phyloP scores from a whole-genome alignment of 169 alveolate species.

The Blepharisma undulans region DNA sequence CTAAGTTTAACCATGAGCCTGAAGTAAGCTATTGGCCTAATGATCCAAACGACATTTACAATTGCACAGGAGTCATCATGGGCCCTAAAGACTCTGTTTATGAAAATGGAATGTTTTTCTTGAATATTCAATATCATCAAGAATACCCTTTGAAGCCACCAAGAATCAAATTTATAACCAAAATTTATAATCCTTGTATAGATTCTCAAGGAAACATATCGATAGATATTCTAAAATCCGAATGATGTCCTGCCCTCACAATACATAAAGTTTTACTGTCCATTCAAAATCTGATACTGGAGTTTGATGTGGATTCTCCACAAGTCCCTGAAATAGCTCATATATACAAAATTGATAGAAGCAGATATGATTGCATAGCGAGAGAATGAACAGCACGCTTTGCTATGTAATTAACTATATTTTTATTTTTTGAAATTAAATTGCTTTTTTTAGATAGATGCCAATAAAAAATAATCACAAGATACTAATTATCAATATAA shows the following conservation, averaged over 20 bases:
- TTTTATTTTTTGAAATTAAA: no score
- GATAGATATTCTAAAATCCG: slow-evolving; percentile 96
- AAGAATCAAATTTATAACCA: slow-evolving; percentile 38
- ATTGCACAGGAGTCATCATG: slow-evolving; percentile 18
- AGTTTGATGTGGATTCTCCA: slow-evolving; percentile 92
- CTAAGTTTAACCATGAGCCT: no score
- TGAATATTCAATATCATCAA: slow-evolving; percentile 38
- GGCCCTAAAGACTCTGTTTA: slow-evolving; percentile 43
- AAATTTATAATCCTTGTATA: slow-evolving; percentile 47
- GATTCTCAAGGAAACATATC: slow-evolving; percentile 94
- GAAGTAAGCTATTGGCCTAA: background rate
- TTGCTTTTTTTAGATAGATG: no score
- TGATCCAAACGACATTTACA: background rate
- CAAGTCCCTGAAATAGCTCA: slow-evolving; percentile 99
- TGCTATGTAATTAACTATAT: slow-evolving; percentile 86
- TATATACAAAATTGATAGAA: slow-evolving; percentile 92
- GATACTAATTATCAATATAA: no score
- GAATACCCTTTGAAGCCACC: slow-evolving; percentile 59
- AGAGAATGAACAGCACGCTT: slow-evolving; percentile 98
- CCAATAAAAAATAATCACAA: no score
- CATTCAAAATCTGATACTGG: slow-evolving; percentile 93
- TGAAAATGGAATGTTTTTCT: slow-evolving; percentile 42
- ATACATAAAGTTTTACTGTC: slow-evolving; percentile 97
- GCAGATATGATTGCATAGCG: slow-evolving; percentile 94
- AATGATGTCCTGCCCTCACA: slow-evolving; percentile 99